These are phyloP conservation scores for Spatholobus suberectus DNA, from an alignment of 306 rosid species.

Conservation along the genomic window DNA sequence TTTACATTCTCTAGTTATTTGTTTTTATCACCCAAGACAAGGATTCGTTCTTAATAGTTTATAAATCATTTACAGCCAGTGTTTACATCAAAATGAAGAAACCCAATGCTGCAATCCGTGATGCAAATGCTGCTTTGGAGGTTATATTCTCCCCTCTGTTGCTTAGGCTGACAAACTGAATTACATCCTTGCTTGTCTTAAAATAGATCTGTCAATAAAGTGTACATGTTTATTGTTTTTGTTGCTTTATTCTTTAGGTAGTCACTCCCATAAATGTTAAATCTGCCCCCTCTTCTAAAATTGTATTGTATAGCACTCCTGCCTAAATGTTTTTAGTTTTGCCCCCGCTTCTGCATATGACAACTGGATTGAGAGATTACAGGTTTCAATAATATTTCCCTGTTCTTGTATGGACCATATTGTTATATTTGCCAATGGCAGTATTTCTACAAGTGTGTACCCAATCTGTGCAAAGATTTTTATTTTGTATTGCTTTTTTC, in stretches of 20 bases:
- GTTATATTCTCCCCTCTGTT: constrained; percentile 42
- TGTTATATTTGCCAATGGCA: background rate
- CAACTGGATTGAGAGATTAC: background rate
- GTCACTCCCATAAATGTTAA: background rate
- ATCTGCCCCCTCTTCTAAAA: constrained; percentile 1
- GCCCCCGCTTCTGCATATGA: background rate
- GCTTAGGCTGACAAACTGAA: constrained; percentile 7
- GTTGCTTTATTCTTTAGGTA: constrained; percentile 1
- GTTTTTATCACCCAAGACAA: constrained; percentile 15
- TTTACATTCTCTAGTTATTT: background rate
- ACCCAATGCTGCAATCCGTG: constrained; percentile 90
- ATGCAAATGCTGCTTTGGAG: constrained; percentile 91
- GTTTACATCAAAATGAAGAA: constrained; percentile 94
- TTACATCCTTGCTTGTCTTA: background rate
- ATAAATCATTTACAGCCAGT: constrained; percentile 56
- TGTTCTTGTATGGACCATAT: background rate
- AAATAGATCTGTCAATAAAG: constrained; percentile 10
- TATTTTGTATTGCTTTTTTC: constrained; percentile 10
- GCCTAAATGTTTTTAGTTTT: background rate
- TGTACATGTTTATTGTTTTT: background rate
- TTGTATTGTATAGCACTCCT: background rate
- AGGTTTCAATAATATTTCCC: background rate
- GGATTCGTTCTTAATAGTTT: constrained; percentile 6
- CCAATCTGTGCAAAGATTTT: background rate
- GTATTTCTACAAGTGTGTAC: background rate